These are phyloP conservation scores for Biscutella laevigata DNA, from an alignment of 441 rosid genomes.

Conservation along the genomic window DNA sequence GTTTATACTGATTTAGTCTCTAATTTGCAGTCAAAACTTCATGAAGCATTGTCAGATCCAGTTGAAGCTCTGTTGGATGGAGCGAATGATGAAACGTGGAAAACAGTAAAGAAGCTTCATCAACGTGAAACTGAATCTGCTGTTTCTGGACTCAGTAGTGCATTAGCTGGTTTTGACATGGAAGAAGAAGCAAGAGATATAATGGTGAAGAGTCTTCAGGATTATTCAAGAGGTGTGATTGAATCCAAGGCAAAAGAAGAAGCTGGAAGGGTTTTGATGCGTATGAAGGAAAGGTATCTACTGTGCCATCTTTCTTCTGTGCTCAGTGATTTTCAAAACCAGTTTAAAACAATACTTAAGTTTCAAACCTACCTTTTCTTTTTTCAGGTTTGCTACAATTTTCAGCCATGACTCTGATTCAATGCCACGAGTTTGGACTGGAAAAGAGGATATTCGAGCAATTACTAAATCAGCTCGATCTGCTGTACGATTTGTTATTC, in stretches of 20 bases:
- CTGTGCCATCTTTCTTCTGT: too few species aligned
- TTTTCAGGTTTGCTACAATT: conserved; percentile 62
- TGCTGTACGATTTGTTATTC: conserved; percentile 39
- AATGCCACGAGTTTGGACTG: conserved; percentile 97
- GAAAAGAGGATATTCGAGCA: conserved; percentile 85
- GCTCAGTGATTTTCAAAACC: not conserved
- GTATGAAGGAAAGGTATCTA: conserved; percentile 93
- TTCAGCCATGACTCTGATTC: conserved; percentile 93
- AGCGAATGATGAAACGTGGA: conserved; percentile 78
- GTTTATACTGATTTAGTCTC: conserved; percentile 15
- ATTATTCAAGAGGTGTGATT: conserved; percentile 60
- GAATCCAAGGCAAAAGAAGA: conserved; percentile 85
- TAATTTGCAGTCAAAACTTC: conserved; percentile 56
- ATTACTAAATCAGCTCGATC: conserved; percentile 86
- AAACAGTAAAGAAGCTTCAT: conserved; percentile 65
- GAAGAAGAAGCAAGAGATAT: conserved; percentile 49
- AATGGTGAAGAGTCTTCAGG: conserved; percentile 52
- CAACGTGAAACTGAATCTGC: conserved; percentile 62
- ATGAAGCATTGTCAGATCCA: conserved; percentile 65
- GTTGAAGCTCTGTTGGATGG: conserved; percentile 87
- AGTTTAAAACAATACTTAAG: not conserved
- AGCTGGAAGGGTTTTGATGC: conserved; percentile 70
- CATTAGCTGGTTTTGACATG: conserved; percentile 66
- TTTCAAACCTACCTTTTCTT: not conserved
- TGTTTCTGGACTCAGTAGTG: conserved; percentile 49